Evolutionary conservation across 345 rosid species (phyloP).

Genomic region (Anastatica hierochuntica): DNA sequence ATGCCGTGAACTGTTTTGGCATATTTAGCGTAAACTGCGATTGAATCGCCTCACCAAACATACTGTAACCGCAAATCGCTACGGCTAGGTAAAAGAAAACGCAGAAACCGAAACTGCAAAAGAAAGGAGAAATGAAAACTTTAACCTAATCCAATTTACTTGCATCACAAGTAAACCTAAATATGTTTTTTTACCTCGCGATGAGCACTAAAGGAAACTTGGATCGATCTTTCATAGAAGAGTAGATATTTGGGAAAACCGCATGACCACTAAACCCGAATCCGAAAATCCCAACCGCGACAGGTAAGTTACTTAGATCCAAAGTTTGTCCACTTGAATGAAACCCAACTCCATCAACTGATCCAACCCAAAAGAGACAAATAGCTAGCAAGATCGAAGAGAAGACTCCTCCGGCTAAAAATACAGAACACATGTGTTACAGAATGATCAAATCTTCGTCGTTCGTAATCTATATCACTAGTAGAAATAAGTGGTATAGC

Average conservation of each 20-base stretch:
- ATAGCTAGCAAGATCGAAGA: constrained; percentile 46
- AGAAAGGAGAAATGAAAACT: neutral
- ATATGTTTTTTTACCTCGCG: neutral
- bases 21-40: constrained; percentile 82
- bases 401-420: constrained; percentile 64
- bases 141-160: neutral
- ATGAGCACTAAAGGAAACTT: constrained; percentile 42
- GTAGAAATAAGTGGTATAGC: no score
- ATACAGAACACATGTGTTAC: neutral
- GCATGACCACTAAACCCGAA: constrained; percentile 68
- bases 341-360: constrained; percentile 51
- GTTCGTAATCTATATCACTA: no score
- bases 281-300: constrained; percentile 63
- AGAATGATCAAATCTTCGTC: no score
- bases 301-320: constrained; percentile 49
- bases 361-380: constrained; percentile 72
- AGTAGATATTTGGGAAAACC: constrained; percentile 66
- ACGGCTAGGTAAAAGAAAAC: constrained; percentile 37
- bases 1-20: constrained; percentile 48
- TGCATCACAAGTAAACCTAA: neutral
- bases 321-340: constrained; percentile 43
- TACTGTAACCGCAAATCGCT: constrained; percentile 49
- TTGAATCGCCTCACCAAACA: constrained; percentile 58
- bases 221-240: constrained; percentile 70
- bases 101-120: constrained; percentile 53